A percentile compares a stretch with the other conserved stretches of the same genome.
These are phyloP conservation scores for Spathaspora sp. DNA, from an alignment of 805 yeast genomes.

Conservation along the genomic window DNA sequence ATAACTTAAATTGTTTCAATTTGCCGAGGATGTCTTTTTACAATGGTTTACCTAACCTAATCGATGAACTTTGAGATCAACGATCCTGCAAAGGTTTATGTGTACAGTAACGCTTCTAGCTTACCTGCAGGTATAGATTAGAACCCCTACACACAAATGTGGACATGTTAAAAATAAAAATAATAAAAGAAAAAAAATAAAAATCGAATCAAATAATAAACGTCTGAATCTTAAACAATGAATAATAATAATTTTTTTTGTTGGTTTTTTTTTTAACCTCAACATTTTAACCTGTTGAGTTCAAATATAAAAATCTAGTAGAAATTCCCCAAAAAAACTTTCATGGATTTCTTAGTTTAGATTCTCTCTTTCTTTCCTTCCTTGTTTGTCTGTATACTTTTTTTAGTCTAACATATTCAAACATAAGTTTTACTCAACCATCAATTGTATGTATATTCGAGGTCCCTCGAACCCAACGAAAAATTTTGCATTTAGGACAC, in stretches of 20 bases:
- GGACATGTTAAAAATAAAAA: background rate
- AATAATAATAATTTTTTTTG: background rate
- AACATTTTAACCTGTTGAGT: background rate
- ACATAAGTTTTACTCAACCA: background rate
- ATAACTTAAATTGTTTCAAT: no score
- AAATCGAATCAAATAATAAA: background rate
- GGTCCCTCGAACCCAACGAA: background rate
- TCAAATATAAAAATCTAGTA: background rate
- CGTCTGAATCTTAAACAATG: no score
- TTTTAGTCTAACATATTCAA: background rate
- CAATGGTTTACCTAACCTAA: no score
- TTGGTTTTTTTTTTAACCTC: background rate
- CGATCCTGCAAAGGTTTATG: no score
- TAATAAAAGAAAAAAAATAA: background rate
- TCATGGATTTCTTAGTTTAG: background rate
- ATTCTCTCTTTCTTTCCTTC: background rate
- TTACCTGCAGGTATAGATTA: no score
- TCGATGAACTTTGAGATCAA: no score
- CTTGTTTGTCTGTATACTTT: background rate
- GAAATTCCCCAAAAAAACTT: background rate
- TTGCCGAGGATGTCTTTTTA: no score
- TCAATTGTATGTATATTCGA: background rate
- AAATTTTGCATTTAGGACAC: background rate
- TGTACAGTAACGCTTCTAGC: no score
- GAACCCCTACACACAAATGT: background rate